Base-by-base conservation (phyloP, 805 yeast species). In the Debaryomyces castellii region DNA sequence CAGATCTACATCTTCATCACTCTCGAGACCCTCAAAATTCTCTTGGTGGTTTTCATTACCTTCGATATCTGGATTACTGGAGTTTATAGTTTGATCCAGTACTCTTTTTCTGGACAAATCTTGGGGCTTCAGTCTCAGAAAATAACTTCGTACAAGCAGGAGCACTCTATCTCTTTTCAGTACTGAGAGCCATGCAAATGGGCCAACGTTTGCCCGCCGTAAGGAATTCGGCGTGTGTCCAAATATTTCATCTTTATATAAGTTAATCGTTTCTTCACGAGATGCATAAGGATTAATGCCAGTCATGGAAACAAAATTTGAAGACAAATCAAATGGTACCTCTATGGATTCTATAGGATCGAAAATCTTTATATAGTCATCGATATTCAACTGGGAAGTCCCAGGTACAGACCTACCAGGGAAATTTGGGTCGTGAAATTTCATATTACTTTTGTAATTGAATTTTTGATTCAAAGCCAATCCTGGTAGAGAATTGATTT, bases 171-270 rank as follows among this genome's bases (percentile, higher is more conserved):
- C 67, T 34, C 58, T 47, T 39, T 51, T 50, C 57, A 58, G 50
- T 8, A 63, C 45, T 12, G 67, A 55, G 4, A 53, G 47, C 59
- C 63, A 60, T 6, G 59, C 48, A 24, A 62, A 55, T 0, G 66
- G 64, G 0, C 67, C 67, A 34, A 48, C 55, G 34, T 55, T 58
- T 14, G 50, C 49, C 34, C 63, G 47, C 12, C 64, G 48, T 16
- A 52, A 45, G 5, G 53, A 47, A 3, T 54, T 61, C 28, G 48
- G 48, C 21, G 49, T 41, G 22, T 55, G 52, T 1, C 52, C 40
- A 1, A 60, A 47, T 20, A 55, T 43, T 34, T 55, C 24, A 14
- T 39, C 41, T 10, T 46, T 44, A 22, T 37, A 43, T 18, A 51
- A 43, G 27, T 48, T 46, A 6, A 51, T 48, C 6, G 27, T 32